Percentiles rank a stretch among this genome's conserved stretches.
Conservation (phyloP, 306 rosid genomes). For the Calophaca sinica region DNA sequence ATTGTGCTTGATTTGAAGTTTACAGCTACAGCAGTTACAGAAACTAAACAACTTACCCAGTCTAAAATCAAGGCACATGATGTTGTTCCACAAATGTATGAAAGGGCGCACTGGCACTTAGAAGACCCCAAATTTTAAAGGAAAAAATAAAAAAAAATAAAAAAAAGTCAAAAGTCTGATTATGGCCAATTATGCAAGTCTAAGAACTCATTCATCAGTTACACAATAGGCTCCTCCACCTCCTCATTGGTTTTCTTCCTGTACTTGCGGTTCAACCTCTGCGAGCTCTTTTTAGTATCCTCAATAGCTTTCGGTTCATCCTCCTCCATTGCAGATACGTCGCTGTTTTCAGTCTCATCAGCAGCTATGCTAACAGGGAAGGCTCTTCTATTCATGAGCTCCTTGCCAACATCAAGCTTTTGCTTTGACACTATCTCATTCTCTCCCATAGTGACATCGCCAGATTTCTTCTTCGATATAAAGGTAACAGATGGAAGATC, state of each 20-base stretch:
- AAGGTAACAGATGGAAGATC: conserved; percentile 74
- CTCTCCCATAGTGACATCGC: conserved; percentile 67
- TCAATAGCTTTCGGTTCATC: conserved; percentile 62
- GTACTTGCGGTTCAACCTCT: conserved; percentile 67
- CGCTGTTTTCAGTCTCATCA: conserved; percentile 58
- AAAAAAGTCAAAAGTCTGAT: conserved; percentile 1
- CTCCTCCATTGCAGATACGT: conserved; percentile 89
- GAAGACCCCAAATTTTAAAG: neutral
- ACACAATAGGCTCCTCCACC: conserved; percentile 52
- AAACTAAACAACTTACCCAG: conserved; percentile 1
- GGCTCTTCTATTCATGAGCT: conserved; percentile 45
- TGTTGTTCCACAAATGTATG: conserved; percentile 33
- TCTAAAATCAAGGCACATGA: conserved; percentile 23
- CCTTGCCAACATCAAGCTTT: conserved; percentile 57
- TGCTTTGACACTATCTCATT: conserved; percentile 49
- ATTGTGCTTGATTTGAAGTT: conserved; percentile 26
- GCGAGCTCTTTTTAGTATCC: conserved; percentile 52
- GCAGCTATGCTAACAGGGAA: conserved; percentile 59
- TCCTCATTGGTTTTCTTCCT: conserved; percentile 63
- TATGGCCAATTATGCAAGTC: conserved; percentile 31
- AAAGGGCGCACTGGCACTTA: neutral
- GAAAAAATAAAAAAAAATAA: too few relatives aligned
- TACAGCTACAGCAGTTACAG: conserved; percentile 13
- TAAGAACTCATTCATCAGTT: neutral
- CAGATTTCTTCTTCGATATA: conserved; percentile 78